phyloP scores from a whole-genome alignment of 495 filamentous ascomycete genomes.

The Talaromyces stipitatus region DNA sequence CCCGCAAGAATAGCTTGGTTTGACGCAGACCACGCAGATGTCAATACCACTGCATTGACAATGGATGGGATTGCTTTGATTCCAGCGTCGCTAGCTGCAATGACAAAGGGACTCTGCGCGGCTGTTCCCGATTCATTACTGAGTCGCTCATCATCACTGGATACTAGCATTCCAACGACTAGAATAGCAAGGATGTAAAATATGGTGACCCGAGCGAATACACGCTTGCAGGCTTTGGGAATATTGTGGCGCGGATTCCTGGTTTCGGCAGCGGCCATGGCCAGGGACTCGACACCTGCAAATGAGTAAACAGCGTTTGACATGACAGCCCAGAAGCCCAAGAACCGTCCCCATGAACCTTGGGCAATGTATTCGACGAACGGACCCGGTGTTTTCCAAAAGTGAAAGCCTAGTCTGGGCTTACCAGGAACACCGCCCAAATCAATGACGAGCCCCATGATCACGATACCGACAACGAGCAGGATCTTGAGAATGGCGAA shows the following conservation, averaged over 20 bases:
- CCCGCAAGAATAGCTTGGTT: constrained; percentile 57
- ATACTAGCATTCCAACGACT: constrained; percentile 40
- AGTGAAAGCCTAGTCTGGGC: constrained; percentile 32
- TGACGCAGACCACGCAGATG: constrained; percentile 35
- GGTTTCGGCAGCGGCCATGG: constrained; percentile 45
- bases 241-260: constrained; percentile 34
- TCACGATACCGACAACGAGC: constrained; percentile 42
- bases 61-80: constrained; percentile 42
- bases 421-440: constrained; percentile 29
- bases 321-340: constrained; percentile 54
- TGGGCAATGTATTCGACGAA: constrained; percentile 40
- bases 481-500: constrained; percentile 40
- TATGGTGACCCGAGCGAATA: constrained; percentile 34
- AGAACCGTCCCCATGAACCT: constrained; percentile 35
- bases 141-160: constrained; percentile 42
- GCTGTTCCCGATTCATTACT: constrained; percentile 26
- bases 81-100: constrained; percentile 34
- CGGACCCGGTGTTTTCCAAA: constrained; percentile 46
- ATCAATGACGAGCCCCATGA: constrained; percentile 43
- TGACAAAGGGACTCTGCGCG: constrained; percentile 46
- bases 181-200: constrained; percentile 39
- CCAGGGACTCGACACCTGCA: constrained; percentile 45
- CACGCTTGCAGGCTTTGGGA: constrained; percentile 36
- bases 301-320: constrained; percentile 53
- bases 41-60: constrained; percentile 42